Percentiles rank a stretch among this genome's conserved stretches.
These are phyloP conservation scores for Zygoascus sp. DNA, from an alignment of 1,139 yeast genomes.

Conservation along the genomic window DNA sequence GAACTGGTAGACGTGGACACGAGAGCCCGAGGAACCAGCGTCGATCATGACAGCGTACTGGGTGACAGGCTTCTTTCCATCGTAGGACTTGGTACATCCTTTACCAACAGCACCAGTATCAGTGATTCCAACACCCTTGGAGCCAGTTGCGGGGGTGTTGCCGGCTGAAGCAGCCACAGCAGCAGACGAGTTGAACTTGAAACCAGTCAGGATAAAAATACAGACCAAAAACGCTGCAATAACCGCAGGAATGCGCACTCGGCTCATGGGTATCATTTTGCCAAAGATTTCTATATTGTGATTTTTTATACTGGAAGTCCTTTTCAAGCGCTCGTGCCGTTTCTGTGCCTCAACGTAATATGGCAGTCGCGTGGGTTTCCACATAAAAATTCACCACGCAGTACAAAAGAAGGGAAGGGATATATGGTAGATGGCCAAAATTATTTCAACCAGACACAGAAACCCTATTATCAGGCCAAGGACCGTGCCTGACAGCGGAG, in stretches of 20 bases:
- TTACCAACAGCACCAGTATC: constrained; percentile 16
- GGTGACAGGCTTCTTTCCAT: constrained; percentile 36
- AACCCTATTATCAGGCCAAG: too few species aligned
- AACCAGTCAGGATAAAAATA: constrained; percentile 8
- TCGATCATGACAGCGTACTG: constrained; percentile 85
- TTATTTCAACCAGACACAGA: too few species aligned
- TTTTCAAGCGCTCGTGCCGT: constrained; percentile 13
- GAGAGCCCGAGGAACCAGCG: constrained; percentile 96
- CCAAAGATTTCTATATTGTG: constrained; percentile 6
- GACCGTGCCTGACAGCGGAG: too few species aligned
- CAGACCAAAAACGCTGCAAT: constrained; percentile 7
- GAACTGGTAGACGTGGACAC: constrained; percentile 90
- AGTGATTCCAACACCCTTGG: background rate
- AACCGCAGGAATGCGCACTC: constrained; percentile 2
- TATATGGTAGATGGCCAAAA: background rate
- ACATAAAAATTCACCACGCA: constrained; percentile 3
- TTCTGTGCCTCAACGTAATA: constrained; percentile 12
- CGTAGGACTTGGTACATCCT: constrained; percentile 31
- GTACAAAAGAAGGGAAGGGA: background rate
- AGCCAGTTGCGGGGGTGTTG: background rate
- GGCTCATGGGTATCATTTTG: constrained; percentile 4
- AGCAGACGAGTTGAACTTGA: constrained; percentile 4
- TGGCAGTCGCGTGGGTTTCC: constrained; percentile 14
- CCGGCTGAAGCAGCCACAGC: background rate
- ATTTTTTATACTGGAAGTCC: constrained; percentile 6